These are phyloP conservation scores for Prunella vulgaris DNA, from an alignment of 257 asterid species.

Conservation along the genomic window DNA sequence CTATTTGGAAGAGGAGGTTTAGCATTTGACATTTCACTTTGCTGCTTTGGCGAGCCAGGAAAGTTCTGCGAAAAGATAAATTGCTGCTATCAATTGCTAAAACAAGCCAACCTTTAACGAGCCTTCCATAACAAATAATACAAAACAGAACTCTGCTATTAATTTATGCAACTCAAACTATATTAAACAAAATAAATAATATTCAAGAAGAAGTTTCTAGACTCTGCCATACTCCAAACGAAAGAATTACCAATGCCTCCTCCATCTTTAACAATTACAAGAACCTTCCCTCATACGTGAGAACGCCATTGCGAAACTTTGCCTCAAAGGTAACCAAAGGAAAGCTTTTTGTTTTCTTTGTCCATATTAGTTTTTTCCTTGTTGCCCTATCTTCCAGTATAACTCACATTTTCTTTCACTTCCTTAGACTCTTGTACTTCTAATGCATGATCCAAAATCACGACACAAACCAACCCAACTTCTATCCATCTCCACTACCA, in stretches of 20 bases:
- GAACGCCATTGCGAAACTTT: neutral
- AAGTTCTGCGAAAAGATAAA: conserved; percentile 51
- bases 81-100: conserved; percentile 14
- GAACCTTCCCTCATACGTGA: neutral
- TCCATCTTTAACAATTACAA: neutral
- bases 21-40: conserved; percentile 48
- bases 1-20: conserved; percentile 93
- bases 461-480: conserved; percentile 1
- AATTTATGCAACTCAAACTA: neutral
- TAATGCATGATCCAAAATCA: neutral
- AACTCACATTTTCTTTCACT: neutral
- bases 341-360: neutral
- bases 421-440: neutral
- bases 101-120: conserved; percentile 8
- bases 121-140: conserved; percentile 3
- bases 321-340: neutral
- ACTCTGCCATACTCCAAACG: neutral
- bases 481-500: neutral
- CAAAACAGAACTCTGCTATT: neutral
- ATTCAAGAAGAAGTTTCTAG: neutral
- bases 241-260: neutral
- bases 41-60: conserved; percentile 81
- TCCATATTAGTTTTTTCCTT: neutral
- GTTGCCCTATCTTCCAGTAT: neutral
- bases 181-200: neutral